These are phyloP conservation scores for Noccaea bulbosa DNA, from an alignment of 345 rosid genomes.

Conservation along the genomic window DNA sequence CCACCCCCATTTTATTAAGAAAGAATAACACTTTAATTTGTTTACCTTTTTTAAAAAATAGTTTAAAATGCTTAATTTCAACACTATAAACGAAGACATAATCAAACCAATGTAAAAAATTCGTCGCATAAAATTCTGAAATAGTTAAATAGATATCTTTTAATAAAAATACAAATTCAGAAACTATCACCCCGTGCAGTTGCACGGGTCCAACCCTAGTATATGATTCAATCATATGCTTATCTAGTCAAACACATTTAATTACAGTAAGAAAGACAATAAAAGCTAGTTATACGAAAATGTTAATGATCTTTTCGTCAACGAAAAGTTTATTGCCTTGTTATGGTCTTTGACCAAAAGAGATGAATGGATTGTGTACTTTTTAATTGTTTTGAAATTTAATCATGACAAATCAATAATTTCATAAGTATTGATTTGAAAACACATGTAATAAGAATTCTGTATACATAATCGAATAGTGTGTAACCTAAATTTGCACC, in stretches of 20 bases:
- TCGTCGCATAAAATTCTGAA: no score
- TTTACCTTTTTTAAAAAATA: no score
- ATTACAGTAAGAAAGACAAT: background rate
- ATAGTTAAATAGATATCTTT: no score
- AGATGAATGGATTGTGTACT: background rate
- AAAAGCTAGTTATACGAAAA: background rate
- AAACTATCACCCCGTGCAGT: no score
- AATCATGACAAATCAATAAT: background rate
- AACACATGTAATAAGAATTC: background rate
- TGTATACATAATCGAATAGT: background rate
- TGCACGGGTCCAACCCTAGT: no score
- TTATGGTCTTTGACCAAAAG: slow-evolving; percentile 6
- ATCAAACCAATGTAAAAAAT: no score
- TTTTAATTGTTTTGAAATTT: background rate
- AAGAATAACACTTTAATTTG: no score
- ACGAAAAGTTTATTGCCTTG: background rate
- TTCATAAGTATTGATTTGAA: background rate
- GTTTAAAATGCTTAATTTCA: no score
- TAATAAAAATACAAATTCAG: no score
- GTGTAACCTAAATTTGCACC: no score
- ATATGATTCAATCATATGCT: background rate
- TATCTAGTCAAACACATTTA: slow-evolving; percentile 9
- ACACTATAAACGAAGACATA: no score
- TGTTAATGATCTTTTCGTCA: slow-evolving; percentile 10
- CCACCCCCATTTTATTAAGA: no score